Evolutionary conservation across 1,139 yeast species (phyloP), one percentile per base, ranked within the genome.

Genomic region (Yamadazyma friedrichii): DNA sequence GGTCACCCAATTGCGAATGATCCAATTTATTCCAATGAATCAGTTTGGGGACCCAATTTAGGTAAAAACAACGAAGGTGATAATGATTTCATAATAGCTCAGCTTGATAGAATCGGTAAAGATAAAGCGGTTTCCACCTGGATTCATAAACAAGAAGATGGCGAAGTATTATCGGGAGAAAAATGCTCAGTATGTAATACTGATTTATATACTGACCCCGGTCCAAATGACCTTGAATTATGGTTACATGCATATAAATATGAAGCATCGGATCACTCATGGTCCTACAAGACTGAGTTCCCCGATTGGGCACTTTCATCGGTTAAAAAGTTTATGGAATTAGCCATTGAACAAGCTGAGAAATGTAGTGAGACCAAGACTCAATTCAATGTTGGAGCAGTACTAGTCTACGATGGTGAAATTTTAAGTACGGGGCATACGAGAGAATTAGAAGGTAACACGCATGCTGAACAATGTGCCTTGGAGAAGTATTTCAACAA

Each of bases 381-480:
- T 0, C 97, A 96, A 15, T 94, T 85, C 58, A 84, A 93, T 47
- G 98, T 94, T 6, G 99, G 99, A 3, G 95, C 97, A 1, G 83
- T 89, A 0, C 64, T 94, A 11, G 95, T 84, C 0, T 66, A 76
- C 43, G 77, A 81, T 39, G 87, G 85, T 9, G 59, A 76, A 40
- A 68, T 93, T 0, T 58, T 94, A 13, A 73, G 85, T 9, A 82
- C 88, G 0, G 99, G 99, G 0, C 87, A 79, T 55, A 88, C 98
- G 0, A 72, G 98, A 44, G 98, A 94, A 58, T 65, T 93, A 3
- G 88, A 86, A 13, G 98, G 98, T 0, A 94, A 94, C 58, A 94
- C 99, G 0, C 99, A 94, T 61, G 98, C 98, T 2, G 99, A 94
- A 56, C 97, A 94, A 57, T 85, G 95, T 67, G 97, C 97, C 0